phyloP scores from a whole-genome alignment of 2,329 filamentous ascomycete species.

The Xylaria sp. region DNA sequence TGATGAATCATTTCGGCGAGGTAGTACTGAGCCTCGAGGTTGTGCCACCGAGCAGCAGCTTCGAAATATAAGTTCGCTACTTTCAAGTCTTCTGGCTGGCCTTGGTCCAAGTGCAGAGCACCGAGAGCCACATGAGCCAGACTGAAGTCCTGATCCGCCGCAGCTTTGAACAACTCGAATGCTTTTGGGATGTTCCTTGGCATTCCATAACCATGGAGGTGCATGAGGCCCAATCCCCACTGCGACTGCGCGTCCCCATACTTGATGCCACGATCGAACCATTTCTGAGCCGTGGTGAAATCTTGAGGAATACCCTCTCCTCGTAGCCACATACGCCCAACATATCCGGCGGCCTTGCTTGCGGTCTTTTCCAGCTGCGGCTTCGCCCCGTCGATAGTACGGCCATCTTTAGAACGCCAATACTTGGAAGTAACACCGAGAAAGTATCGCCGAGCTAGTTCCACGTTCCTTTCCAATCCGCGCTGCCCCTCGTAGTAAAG shows the following conservation, averaged over 20 bases:
- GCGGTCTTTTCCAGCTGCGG: slow-evolving; percentile 80
- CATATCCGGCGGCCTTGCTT: slow-evolving; percentile 83
- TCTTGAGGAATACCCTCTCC: slow-evolving; percentile 86
- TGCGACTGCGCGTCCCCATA: slow-evolving; percentile 85
- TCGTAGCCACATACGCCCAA: slow-evolving; percentile 89
- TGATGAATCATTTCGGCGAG: slow-evolving; percentile 86
- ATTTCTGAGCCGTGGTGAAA: slow-evolving; percentile 77
- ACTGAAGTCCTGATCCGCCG: slow-evolving; percentile 83
- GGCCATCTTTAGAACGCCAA: slow-evolving; percentile 80
- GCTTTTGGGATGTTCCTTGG: slow-evolving; percentile 76
- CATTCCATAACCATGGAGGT: slow-evolving; percentile 78
- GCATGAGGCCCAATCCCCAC: slow-evolving; percentile 84
- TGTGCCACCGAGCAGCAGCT: slow-evolving; percentile 80
- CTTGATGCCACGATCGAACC: slow-evolving; percentile 82
- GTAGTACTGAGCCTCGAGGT: slow-evolving; percentile 92
- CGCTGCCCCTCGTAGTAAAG: slow-evolving; percentile 89
- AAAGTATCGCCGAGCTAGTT: slow-evolving; percentile 82
- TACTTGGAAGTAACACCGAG: slow-evolving; percentile 80
- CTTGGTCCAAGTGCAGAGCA: slow-evolving; percentile 86
- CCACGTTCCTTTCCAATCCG: slow-evolving; percentile 76
- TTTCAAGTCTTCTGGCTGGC: slow-evolving; percentile 72
- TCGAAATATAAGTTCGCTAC: slow-evolving; percentile 89
- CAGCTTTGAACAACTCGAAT: slow-evolving; percentile 78
- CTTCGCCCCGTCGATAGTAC: slow-evolving; percentile 74
- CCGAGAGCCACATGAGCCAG: slow-evolving; percentile 86